These are phyloP conservation scores for Alnus glutinosa DNA, from an alignment of 306 rosid genomes.

Conservation along the genomic window DNA sequence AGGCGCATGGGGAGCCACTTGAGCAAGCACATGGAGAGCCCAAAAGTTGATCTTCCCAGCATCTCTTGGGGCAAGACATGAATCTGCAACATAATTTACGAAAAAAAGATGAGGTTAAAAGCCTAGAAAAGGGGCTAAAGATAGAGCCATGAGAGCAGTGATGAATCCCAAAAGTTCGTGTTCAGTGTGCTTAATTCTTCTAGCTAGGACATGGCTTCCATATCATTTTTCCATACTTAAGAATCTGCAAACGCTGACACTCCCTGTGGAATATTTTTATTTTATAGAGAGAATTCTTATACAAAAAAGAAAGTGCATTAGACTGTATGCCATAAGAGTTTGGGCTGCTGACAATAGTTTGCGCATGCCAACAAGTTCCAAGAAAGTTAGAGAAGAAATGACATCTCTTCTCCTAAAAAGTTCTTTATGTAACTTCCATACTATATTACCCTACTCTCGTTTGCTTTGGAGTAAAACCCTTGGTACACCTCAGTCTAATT, in stretches of 20 bases:
- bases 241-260: constrained; percentile 32
- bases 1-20: constrained; percentile 77
- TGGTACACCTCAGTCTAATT: not conserved
- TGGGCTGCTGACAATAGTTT: constrained; percentile 48
- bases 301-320: constrained; percentile 30
- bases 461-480: constrained; percentile 21
- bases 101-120: not conserved
- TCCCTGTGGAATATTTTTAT: constrained; percentile 12
- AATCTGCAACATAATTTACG: constrained; percentile 50
- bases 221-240: constrained; percentile 37
- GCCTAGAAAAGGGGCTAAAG: constrained; percentile 36
- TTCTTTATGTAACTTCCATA: constrained; percentile 11
- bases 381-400: constrained; percentile 42
- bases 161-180: constrained; percentile 3
- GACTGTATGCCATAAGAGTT: constrained; percentile 29
- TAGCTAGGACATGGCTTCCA: constrained; percentile 2
- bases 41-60: constrained; percentile 93
- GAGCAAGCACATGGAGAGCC: constrained; percentile 82
- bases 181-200: not conserved
- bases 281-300: constrained; percentile 4
- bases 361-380: constrained; percentile 71
- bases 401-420: constrained; percentile 21
- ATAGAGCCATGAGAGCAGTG: not conserved
- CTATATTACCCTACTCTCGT: constrained; percentile 15
- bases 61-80: constrained; percentile 92